These are phyloP conservation scores for Eucalyptus marginata DNA, from an alignment of 345 rosid genomes.

Conservation along the genomic window DNA sequence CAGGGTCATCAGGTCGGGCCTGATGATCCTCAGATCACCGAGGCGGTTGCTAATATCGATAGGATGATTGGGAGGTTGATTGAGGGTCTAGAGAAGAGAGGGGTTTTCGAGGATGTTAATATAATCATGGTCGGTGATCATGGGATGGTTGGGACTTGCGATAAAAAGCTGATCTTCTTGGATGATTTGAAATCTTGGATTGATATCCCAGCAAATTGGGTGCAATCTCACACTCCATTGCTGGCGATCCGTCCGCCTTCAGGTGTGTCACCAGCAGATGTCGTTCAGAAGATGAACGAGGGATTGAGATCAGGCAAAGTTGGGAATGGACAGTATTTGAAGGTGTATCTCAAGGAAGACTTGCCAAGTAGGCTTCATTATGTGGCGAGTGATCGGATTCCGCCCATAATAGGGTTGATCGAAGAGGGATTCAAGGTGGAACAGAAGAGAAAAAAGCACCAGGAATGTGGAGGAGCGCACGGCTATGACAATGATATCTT, in stretches of 20 bases:
- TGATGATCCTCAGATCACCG: conserved; percentile 73
- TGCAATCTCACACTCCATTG: conserved; percentile 61
- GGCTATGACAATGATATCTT: conserved; percentile 86
- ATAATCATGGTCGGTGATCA: conserved; percentile 93
- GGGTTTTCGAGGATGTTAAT: conserved; percentile 74
- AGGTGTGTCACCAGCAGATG: conserved; percentile 20
- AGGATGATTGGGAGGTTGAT: conserved; percentile 69
- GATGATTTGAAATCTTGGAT: conserved; percentile 81
- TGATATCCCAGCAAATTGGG: conserved; percentile 54
- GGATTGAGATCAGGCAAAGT: conserved; percentile 66
- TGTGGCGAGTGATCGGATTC: conserved; percentile 47
- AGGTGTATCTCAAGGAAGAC: conserved; percentile 73
- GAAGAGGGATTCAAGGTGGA: conserved; percentile 82
- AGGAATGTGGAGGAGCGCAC: conserved; percentile 90
- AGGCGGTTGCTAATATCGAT: conserved; percentile 70
- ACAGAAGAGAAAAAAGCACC: conserved; percentile 30
- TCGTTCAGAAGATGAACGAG: conserved; percentile 76
- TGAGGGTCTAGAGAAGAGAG: conserved; percentile 66
- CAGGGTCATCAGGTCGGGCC: conserved; percentile 95
- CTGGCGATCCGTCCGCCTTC: conserved; percentile 68
- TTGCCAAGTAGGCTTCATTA: conserved; percentile 82
- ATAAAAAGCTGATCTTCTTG: conserved; percentile 53
- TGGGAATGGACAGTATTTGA: conserved; percentile 61
- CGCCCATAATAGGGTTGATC: conserved; percentile 65
- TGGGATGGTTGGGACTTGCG: conserved; percentile 97